Base-by-base conservation (phyloP, 176 grass and related monocot genomes). In the Hyparrhenia diplandra region DNA sequence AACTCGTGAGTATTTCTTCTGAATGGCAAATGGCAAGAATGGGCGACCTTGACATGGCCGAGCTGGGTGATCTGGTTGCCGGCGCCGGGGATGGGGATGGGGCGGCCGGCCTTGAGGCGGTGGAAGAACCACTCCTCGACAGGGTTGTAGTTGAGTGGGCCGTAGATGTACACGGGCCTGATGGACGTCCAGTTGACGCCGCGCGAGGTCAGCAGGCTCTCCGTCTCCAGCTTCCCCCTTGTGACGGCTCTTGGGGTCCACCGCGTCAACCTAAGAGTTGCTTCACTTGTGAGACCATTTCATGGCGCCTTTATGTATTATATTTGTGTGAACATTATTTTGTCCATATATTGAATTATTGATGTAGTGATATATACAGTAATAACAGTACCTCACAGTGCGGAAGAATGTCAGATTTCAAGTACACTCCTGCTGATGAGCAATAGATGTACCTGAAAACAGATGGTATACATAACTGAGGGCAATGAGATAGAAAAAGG, bases 81-180 rank as follows among this genome's bases (percentile, higher is more conserved):
- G 17, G 88, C 86, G 20, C 82, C 76, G 6, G 96, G 96, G 77
- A 98, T 82, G 7, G 92, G 96, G 86, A 98, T 93, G 9, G 95
- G 96, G n/a, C 92, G 85, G 18, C 92, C 90, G 17, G 88, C 90
- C 82, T 93, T 98, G 75, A 98, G 85, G 8, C 95, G 86, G 85
- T 98, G 96, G 85, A 98, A 98, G 84, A 98, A 98, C 96, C 96
- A 98, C 59, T 98, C 95, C 80, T 98, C 95, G 1, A 98, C 95
- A 17, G 95, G 95, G 86, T 98, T 98, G 86, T 98, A 98, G 80
- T 95, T 98, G 75, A 98, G 80, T 16, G 95, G 95, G 42, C 95
- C 95, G 36, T 98, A 98, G 80, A 98, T 98, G 88, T 98, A 95
- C 49, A 98, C 95, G 1, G 95, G 90, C 79, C 95, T 73, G 76